Evolutionary conservation across 345 rosid species (phyloP).

Genomic region (Stellera chamaejasme): DNA sequence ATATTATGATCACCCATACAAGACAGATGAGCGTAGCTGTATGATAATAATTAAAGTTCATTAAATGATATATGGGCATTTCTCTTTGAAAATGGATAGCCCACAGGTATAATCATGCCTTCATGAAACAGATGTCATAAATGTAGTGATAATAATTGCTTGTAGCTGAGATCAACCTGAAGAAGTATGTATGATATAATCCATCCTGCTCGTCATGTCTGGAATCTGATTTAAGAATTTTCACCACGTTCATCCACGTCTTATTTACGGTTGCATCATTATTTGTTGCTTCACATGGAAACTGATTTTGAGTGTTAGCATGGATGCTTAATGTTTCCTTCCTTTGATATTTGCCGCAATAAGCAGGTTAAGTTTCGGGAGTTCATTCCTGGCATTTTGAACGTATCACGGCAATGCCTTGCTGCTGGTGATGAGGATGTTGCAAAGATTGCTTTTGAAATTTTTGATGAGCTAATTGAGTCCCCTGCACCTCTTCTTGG

Average conservation of each 20-base stretch:
- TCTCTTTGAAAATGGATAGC: too few species aligned
- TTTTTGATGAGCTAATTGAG: conserved; percentile 97
- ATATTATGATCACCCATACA: too few species aligned
- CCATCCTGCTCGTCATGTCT: too few species aligned
- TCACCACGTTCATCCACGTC: background rate
- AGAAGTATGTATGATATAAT: too few species aligned
- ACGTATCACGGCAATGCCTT: conserved; percentile 86
- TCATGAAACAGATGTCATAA: too few species aligned
- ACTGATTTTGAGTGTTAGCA: background rate
- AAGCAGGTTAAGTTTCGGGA: conserved; percentile 91
- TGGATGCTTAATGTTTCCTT: background rate
- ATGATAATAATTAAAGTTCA: too few species aligned
- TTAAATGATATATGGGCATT: too few species aligned
- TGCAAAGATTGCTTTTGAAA: conserved; percentile 95
- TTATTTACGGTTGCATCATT: background rate
- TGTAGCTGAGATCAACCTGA: too few species aligned
- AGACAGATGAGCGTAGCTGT: too few species aligned
- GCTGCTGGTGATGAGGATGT: conserved; percentile 95
- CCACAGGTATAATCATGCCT: too few species aligned
- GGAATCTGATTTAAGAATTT: too few species aligned
- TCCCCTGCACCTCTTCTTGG: conserved; percentile 99
- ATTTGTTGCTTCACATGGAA: background rate
- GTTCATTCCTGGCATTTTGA: conserved; percentile 94
- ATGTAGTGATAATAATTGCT: too few species aligned
- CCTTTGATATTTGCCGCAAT: background rate